Conservation (phyloP, 2,329 filamentous ascomycete species). For the Neoarthrinium moseri region DNA sequence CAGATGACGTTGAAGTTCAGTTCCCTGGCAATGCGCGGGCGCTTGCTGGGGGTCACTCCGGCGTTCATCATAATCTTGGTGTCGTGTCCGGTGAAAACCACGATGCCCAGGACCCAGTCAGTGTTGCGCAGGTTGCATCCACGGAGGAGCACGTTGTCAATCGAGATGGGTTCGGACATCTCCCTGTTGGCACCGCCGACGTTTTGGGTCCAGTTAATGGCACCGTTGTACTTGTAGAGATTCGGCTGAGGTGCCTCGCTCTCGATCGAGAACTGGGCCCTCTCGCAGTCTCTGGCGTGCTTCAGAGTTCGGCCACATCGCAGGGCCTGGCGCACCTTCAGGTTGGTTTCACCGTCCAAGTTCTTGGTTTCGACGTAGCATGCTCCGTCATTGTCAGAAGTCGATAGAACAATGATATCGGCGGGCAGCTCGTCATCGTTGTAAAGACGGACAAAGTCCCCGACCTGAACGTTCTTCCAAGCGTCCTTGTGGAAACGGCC, state of each 20-base stretch:
- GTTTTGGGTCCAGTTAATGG: conserved; percentile 81
- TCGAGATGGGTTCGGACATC: conserved; percentile 90
- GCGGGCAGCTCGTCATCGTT: conserved; percentile 95
- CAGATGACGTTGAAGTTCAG: conserved; percentile 97
- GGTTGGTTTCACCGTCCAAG: conserved; percentile 93
- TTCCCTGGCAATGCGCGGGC: conserved; percentile 84
- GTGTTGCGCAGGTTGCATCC: conserved; percentile 94
- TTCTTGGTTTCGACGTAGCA: conserved; percentile 99
- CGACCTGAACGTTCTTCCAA: conserved; percentile 95
- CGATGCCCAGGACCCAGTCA: conserved; percentile 90
- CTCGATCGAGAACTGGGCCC: conserved; percentile 81
- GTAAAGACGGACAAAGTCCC: conserved; percentile 94
- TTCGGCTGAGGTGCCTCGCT: conserved; percentile 92
- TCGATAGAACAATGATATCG: conserved; percentile 88
- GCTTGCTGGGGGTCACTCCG: conserved; percentile 91
- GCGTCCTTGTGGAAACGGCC: conserved; percentile 88
- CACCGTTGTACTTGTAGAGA: conserved; percentile 91
- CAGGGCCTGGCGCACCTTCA: conserved; percentile 91
- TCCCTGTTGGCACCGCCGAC: conserved; percentile 63
- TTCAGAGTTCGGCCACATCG: conserved; percentile 79
- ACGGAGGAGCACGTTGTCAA: conserved; percentile 92
- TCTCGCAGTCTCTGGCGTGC: conserved; percentile 90
- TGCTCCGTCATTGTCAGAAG: conserved; percentile 88
- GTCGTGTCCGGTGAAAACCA: conserved; percentile 91
- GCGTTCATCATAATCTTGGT: conserved; percentile 99